Evolutionary conservation across 345 rosid genomes (phyloP).

Genomic region (Sisymbrium irio): DNA sequence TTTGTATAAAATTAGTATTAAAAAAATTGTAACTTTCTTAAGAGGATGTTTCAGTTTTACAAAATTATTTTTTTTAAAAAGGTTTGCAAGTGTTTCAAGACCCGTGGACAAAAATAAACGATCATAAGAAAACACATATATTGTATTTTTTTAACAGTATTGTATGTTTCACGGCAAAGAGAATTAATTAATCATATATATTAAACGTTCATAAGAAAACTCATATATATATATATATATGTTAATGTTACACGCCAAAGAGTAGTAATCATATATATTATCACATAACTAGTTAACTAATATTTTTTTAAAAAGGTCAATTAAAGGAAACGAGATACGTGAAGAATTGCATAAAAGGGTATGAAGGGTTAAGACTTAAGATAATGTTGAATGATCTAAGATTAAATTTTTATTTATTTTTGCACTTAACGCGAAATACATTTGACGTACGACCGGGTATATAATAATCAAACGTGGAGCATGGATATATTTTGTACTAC

Average conservation of each 20-base stretch:
- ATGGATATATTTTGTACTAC: conserved; percentile 14
- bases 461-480: background rate
- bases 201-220: background rate
- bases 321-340: conserved; percentile 20
- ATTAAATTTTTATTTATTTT: background rate
- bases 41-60: background rate
- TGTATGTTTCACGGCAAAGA: too few species aligned
- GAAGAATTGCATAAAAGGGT: conserved; percentile 14
- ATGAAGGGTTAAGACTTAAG: conserved; percentile 13
- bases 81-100: background rate
- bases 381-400: background rate
- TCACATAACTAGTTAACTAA: background rate
- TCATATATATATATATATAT: background rate
- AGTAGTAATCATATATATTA: background rate
- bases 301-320: background rate
- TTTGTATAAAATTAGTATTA: background rate
- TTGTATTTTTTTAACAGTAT: too few species aligned
- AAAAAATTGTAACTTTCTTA: background rate
- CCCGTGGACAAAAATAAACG: background rate
- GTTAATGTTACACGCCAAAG: conserved; percentile 4
- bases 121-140: background rate
- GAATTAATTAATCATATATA: background rate
- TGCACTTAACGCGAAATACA: background rate
- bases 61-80: background rate
- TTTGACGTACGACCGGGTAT: background rate